Evolutionary conservation across 441 rosid species (phyloP).

Genomic region (Viola pubescens): DNA sequence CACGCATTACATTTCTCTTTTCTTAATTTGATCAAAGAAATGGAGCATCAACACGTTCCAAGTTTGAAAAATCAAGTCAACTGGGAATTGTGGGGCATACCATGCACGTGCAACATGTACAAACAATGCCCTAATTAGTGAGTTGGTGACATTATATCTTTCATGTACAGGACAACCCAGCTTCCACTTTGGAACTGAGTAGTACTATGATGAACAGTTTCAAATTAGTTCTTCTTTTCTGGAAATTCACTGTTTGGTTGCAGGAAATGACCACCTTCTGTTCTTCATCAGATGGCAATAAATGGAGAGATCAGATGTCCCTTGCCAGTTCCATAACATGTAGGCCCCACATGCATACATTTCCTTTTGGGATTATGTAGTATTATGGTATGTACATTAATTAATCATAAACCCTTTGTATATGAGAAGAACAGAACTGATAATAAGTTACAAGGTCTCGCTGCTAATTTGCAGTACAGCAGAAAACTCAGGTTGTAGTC

Average conservation of each 20-base stretch:
- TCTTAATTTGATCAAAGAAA: background rate
- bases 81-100: conserved; percentile 14
- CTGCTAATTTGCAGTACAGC: too few species aligned
- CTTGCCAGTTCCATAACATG: too few species aligned
- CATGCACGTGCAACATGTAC: conserved; percentile 38
- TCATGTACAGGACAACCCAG: conserved; percentile 9
- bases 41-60: conserved; percentile 6
- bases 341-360: too few species aligned
- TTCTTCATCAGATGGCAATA: conserved; percentile 14
- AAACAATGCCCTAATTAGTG: conserved; percentile 20
- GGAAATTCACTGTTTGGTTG: conserved; percentile 1
- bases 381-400: too few species aligned
- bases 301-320: background rate
- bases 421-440: too few species aligned
- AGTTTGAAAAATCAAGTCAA: conserved; percentile 27
- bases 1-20: background rate
- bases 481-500: too few species aligned
- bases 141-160: background rate
- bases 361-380: too few species aligned
- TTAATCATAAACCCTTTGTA: too few species aligned
- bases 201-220: background rate
- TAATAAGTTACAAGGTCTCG: too few species aligned
- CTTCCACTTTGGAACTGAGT: conserved; percentile 1
- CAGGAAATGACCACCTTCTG: conserved; percentile 6
- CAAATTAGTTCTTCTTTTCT: too few species aligned